phyloP scores from a whole-genome alignment of 169 alveolate species.

The Plasmodium coatneyi region DNA sequence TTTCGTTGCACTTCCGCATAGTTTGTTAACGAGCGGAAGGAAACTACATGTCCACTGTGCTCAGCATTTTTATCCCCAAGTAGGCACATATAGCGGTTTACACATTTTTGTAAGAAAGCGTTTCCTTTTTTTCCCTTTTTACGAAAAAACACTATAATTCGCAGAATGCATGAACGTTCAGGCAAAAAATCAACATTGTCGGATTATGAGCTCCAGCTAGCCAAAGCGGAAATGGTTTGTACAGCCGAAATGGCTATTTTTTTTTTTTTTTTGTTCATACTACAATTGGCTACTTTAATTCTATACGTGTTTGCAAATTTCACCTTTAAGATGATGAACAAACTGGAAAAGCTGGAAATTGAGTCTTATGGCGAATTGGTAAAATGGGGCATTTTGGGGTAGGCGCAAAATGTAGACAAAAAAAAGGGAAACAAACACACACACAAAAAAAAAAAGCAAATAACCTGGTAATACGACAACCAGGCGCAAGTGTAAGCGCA shows the following conservation, averaged over 20 bases:
- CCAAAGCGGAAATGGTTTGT: conserved; percentile 51
- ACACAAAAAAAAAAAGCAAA: not conserved
- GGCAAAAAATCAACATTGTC: conserved; percentile 14
- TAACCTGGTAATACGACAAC: not conserved
- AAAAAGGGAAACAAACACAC: not conserved
- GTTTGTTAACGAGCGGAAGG: not conserved
- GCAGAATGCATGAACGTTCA: conserved; percentile 39
- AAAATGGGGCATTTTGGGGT: conserved; percentile 37
- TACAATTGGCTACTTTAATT: not conserved
- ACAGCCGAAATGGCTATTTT: not conserved
- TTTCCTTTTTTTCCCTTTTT: not conserved
- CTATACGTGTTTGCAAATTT: not conserved
- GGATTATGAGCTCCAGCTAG: conserved; percentile 46
- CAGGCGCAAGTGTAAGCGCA: not conserved
- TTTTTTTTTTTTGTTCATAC: not conserved
- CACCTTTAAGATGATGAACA: conserved; percentile 20
- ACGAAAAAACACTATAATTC: not conserved
- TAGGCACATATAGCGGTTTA: not conserved
- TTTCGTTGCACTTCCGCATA: not conserved
- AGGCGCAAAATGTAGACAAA: not conserved
- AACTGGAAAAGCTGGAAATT: conserved; percentile 58
- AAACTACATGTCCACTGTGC: not conserved
- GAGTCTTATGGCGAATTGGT: conserved; percentile 39
- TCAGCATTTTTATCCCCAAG: not conserved
- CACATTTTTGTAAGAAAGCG: not conserved